A percentile compares a stretch with the other conserved stretches of the same genome.
Evolutionary conservation across 2,329 filamentous ascomycete species (phyloP).

Genomic region (Plectosphaerella cucumerina): DNA sequence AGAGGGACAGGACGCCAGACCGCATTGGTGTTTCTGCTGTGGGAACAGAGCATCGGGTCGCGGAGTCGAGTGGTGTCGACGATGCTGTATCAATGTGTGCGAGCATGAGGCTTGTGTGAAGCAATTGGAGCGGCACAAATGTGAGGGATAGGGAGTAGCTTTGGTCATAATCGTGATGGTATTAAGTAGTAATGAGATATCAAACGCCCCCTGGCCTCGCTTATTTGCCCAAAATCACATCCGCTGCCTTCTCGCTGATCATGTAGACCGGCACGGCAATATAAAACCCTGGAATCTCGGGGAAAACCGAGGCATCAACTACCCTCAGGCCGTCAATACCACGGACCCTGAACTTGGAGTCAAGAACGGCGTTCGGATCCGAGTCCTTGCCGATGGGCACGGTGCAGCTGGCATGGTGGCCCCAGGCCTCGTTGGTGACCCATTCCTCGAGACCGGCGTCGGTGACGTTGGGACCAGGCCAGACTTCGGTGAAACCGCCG

Average conservation of each 20-base stretch:
- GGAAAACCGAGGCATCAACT: conserved; percentile 57
- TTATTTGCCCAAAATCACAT: conserved; percentile 13
- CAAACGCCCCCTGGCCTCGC: conserved; percentile 10
- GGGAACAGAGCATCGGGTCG: conserved; percentile 2
- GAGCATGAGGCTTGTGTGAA: conserved; percentile 2
- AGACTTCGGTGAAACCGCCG: conserved; percentile 14
- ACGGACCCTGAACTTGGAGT: conserved; percentile 52
- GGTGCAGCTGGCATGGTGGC: conserved; percentile 54
- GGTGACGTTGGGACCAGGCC: conserved; percentile 33
- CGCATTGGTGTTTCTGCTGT: conserved; percentile 11
- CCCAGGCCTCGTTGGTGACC: conserved; percentile 38
- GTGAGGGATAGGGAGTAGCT: not conserved
- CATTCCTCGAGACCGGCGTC: conserved; percentile 35
- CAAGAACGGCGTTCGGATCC: conserved; percentile 52
- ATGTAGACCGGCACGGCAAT: conserved; percentile 47
- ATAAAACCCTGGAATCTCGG: conserved; percentile 42
- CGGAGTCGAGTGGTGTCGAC: conserved; percentile 7
- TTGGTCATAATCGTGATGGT: too few relatives aligned
- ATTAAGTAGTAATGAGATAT: too few relatives aligned
- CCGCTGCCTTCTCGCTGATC: conserved; percentile 53
- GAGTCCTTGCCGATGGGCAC: conserved; percentile 50
- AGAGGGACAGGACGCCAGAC: not conserved
- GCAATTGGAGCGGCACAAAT: not conserved
- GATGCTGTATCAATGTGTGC: conserved; percentile 8
- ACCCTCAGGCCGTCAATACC: conserved; percentile 53